Evolutionary conservation across 2,329 filamentous ascomycete genomes (phyloP).

Genomic region (Cladosporium halotolerans): DNA sequence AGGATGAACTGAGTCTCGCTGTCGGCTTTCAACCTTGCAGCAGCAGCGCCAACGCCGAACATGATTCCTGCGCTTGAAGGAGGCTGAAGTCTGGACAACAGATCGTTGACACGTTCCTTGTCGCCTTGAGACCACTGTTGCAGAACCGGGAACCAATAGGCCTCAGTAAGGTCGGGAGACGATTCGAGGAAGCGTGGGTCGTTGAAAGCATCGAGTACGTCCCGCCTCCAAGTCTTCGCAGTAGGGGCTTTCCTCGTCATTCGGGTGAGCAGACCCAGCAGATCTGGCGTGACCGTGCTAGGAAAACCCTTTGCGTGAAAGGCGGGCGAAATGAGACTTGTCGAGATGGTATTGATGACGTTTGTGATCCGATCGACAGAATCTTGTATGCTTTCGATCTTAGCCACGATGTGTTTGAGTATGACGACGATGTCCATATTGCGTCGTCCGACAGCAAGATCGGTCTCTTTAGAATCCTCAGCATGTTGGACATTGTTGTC

Average conservation of each 20-base stretch:
- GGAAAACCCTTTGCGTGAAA: slow-evolving; percentile 83
- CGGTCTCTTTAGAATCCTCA: not conserved
- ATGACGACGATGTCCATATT: slow-evolving; percentile 66
- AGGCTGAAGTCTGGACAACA: slow-evolving; percentile 69
- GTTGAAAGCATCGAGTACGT: slow-evolving; percentile 86
- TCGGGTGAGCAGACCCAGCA: slow-evolving; percentile 68
- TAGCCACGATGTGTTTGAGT: slow-evolving; percentile 70
- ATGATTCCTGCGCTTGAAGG: slow-evolving; percentile 93
- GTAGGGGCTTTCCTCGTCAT: slow-evolving; percentile 71
- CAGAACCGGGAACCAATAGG: slow-evolving; percentile 75
- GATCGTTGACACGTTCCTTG: slow-evolving; percentile 79
- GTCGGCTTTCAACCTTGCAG: slow-evolving; percentile 89
- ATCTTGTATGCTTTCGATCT: slow-evolving; percentile 73
- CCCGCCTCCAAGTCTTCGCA: slow-evolving; percentile 88
- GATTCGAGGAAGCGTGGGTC: slow-evolving; percentile 80
- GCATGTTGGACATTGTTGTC: slow-evolving; percentile 16
- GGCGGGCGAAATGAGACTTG: slow-evolving; percentile 72
- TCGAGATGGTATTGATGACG: slow-evolving; percentile 73
- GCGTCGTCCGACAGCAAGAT: not conserved
- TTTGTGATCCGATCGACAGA: slow-evolving; percentile 77
- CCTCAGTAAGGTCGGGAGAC: slow-evolving; percentile 57
- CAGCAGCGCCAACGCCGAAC: slow-evolving; percentile 94
- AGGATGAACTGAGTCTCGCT: slow-evolving; percentile 86
- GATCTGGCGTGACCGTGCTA: slow-evolving; percentile 67
- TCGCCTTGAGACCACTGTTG: slow-evolving; percentile 79